Evolutionary conservation across 2,329 filamentous ascomycete species (phyloP), one percentile per base, ranked within the genome.

Genomic region (Sordariomycetes sp.): DNA sequence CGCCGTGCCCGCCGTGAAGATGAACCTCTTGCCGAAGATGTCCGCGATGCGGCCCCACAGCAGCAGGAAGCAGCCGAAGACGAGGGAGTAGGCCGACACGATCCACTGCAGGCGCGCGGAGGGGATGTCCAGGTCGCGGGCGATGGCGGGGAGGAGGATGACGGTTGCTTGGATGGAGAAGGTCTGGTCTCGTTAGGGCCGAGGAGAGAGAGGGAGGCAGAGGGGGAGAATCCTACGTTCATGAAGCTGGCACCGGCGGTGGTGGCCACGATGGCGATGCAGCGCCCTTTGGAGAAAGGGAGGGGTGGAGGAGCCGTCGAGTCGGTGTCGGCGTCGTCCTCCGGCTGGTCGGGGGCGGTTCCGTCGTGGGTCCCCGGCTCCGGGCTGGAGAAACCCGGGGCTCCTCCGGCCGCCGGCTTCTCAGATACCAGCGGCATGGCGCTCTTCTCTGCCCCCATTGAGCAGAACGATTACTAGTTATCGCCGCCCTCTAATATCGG

Each of bases 31-130:
- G 58, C 85, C 84, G 61, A 83, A 86, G 52, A 88, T 77, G 66
- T 88, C 85, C 58, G 81, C 85, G 24, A 88, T 77, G 22, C 85
- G 76, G 28, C 85, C 85, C 83, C 84, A 88, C 16, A 88, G 74
- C 18, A 88, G 71, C 28, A 88, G 70, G 65, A 88, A 87, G 68
- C 84, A 87, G 53, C 83, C 85, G 63, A 88, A 88, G 0, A 83
- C 76, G 18, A 88, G 76, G 3, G 80, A 76, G 65, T 88, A 88
- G 0, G 83, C 79, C 0, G 84, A 87, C 0, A 88, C 74, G 61
- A 88, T 76, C 84, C 85, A 88, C 70, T 87, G 83, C 59, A 81
- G 75, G 18, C 83, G 75, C 28, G 76, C 76, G 46, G 80, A 76
- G 1, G 83, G 83, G 22, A 87, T 82, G 56, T 68, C 60, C 4